Evolutionary conservation across 345 rosid genomes (phyloP).

Genomic region (Lenwebbia sp.): DNA sequence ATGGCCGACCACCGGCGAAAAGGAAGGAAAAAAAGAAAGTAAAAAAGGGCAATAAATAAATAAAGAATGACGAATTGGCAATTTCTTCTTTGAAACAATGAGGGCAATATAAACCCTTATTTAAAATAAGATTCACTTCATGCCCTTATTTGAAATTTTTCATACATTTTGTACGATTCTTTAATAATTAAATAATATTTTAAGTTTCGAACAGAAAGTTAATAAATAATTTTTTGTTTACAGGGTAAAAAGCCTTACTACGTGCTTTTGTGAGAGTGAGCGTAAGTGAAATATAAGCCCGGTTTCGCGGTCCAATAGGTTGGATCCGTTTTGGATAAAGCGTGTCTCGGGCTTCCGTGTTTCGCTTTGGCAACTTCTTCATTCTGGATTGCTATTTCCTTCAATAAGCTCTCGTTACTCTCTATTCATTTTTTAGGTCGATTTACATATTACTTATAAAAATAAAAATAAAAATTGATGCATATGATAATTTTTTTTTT

Average conservation of each 20-base stretch:
- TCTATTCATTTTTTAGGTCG: neutral
- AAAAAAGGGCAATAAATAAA: no score
- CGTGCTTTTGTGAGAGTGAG: no score
- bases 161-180: neutral
- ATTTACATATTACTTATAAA: neutral
- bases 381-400: neutral
- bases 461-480: neutral
- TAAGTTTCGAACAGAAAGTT: neutral
- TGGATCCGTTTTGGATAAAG: neutral
- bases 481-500: neutral
- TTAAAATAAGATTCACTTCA: no score
- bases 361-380: neutral
- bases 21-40: no score
- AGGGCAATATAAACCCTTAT: no score
- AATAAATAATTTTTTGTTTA: no score
- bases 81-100: neutral
- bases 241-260: no score
- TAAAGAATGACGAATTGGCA: no score
- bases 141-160: no score
- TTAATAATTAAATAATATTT: neutral
- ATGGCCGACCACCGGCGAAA: no score
- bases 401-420: neutral
- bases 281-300: no score
- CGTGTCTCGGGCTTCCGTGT: neutral
- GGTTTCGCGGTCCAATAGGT: no score